These are phyloP conservation scores for Hanseniaspora guilliermondii DNA, from an alignment of 805 yeast genomes.

Conservation along the genomic window DNA sequence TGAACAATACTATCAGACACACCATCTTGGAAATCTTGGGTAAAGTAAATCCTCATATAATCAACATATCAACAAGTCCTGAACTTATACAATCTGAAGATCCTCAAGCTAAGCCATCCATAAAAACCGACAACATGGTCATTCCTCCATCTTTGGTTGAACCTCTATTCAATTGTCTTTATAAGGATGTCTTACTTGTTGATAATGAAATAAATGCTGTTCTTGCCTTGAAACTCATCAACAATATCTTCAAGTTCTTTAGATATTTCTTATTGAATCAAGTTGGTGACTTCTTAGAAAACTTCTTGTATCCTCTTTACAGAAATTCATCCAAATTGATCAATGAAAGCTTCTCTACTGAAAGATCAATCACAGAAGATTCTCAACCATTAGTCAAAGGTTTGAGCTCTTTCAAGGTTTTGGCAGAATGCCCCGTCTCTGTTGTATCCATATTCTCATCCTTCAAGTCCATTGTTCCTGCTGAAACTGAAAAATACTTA, in stretches of 20 bases:
- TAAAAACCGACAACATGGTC: slow-evolving; percentile 8
- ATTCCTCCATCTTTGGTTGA: not conserved
- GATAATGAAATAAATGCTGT: slow-evolving; percentile 97
- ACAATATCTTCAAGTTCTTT: slow-evolving; percentile 75
- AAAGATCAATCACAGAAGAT: not conserved
- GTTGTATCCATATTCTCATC: slow-evolving; percentile 86
- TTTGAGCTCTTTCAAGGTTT: slow-evolving; percentile 60
- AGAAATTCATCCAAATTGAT: slow-evolving; percentile 68
- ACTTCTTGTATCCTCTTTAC: slow-evolving; percentile 57
- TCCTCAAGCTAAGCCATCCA: not conserved
- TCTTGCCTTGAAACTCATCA: slow-evolving; percentile 73
- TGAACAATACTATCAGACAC: slow-evolving; percentile 10
- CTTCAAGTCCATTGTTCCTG: slow-evolving; percentile 59
- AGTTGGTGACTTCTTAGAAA: slow-evolving; percentile 65
- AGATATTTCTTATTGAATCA: slow-evolving; percentile 53
- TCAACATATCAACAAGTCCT: not conserved
- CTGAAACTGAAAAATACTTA: slow-evolving; percentile 61
- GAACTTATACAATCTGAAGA: slow-evolving; percentile 1
- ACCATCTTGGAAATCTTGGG: slow-evolving; percentile 7
- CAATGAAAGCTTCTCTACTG: slow-evolving; percentile 42
- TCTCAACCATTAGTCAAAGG: slow-evolving; percentile 40
- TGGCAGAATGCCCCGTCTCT: slow-evolving; percentile 94
- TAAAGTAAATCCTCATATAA: slow-evolving; percentile 5
- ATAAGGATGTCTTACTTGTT: slow-evolving; percentile 46
- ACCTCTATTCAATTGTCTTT: slow-evolving; percentile 17